Evolutionary conservation across 805 yeast species (phyloP), one percentile per base, ranked within the genome.

Genomic region (Aciculoconidium aculeatum): DNA sequence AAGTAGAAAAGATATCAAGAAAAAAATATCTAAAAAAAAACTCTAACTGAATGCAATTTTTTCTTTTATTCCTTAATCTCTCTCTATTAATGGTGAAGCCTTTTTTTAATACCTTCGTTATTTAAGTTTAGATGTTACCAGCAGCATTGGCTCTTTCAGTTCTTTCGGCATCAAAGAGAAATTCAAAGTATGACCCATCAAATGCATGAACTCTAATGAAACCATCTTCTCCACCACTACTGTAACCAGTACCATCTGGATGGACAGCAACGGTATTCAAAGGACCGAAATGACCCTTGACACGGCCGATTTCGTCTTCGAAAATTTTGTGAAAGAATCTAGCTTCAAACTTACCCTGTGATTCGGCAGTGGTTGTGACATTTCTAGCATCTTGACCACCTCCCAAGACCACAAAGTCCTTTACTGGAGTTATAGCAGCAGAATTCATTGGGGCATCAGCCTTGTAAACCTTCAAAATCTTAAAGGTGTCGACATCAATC

Each of bases 311-410:
- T 60, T 90, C 97, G 54, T 90, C 97, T 58, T 80, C 81, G 58
- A 88, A 92, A 28, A 92, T 75, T 65, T 90, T 92, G 65, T 92
- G 97, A 64, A 79, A 86, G 58, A 92, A 84, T 65, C 95, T 77
- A 20, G 96, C 92, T 67, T 92, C 97, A 58, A 92, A 92, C 54
- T 85, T 85, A 67, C 98, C 98, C 60, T 90, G 95, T 27, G 80
- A 70, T 32, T 87, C 77, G 23, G 92, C 75, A 15, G 97, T 87
- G n/a, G 97, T 92, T 23, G 99, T 92, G 53, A 92, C 99, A 58
- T 88, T 94, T 61, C 87, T 78, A 22, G 98, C 97, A 49, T 87
- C 97, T 69, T 92, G 97, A 77, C 99, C 99, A 66, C 99, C 99
- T 31, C 97, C 98, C 39, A 92, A 70, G 28, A 92, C 80, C 39